A percentile compares a stretch with the other conserved stretches of the same genome.
phyloP scores from a whole-genome alignment of 225 moss, liverwort and hornwort genomes.

The Anthoceros angustus region DNA sequence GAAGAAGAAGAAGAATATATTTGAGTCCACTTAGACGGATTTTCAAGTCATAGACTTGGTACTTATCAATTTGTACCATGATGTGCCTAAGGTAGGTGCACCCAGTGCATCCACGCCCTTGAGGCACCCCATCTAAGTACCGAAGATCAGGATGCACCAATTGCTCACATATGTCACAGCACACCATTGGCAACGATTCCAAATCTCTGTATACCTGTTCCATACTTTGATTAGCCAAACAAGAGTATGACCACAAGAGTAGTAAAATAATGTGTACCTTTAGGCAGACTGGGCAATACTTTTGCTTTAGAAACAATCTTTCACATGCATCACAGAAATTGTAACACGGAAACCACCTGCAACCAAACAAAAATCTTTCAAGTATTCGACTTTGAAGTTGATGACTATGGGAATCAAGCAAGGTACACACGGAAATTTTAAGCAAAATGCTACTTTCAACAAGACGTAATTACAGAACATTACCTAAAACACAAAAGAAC shows the following conservation, averaged over 20 bases:
- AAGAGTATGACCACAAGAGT: no score
- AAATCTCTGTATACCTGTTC: constrained; percentile 98
- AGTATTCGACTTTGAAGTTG: no score
- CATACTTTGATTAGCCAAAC: not conserved
- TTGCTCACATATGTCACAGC: constrained; percentile 92
- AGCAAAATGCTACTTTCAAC: no score
- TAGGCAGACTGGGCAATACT: constrained; percentile 88
- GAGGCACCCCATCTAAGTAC: no score
- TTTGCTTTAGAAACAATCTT: constrained; percentile 81
- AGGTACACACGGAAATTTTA: no score
- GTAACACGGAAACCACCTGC: constrained; percentile 84
- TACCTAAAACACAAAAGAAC: not conserved
- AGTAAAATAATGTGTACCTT: constrained; percentile 44
- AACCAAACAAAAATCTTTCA: not conserved
- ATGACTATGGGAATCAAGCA: no score
- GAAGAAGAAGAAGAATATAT: no score
- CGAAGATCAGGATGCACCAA: constrained; percentile 93
- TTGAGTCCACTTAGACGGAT: no score
- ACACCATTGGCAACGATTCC: constrained; percentile 93
- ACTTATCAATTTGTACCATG: no score
- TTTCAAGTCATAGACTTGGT: no score
- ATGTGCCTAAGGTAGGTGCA: no score
- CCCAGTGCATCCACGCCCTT: no score
- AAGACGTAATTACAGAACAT: not conserved
- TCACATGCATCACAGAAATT: constrained; percentile 98